Evolutionary conservation across 495 filamentous ascomycete genomes (phyloP).

Genomic region (Aspergillus coremiiformis): DNA sequence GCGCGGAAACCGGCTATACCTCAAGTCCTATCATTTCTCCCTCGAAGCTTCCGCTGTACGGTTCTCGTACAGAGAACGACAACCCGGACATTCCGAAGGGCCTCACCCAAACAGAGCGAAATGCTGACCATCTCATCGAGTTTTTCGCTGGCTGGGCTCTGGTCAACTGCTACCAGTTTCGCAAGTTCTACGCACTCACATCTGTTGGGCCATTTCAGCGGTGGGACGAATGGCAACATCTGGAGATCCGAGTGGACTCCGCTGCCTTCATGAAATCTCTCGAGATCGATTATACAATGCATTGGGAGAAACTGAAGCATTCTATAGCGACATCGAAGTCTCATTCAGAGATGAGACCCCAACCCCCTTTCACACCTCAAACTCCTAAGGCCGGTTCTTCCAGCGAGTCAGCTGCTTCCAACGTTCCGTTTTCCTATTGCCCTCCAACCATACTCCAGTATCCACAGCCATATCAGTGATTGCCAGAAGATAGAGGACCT

Average conservation of each 20-base stretch:
- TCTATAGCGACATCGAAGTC: not conserved
- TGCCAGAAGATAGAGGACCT: not conserved
- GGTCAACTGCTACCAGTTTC: constrained; percentile 27
- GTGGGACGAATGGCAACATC: constrained; percentile 33
- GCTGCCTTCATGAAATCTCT: constrained; percentile 13
- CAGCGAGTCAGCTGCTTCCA: not conserved
- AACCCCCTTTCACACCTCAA: not conserved
- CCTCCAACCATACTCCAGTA: not conserved
- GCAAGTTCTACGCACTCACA: constrained; percentile 24
- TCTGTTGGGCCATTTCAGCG: constrained; percentile 11
- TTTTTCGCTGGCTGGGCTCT: constrained; percentile 40
- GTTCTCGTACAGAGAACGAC: constrained; percentile 14
- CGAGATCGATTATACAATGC: constrained; percentile 10
- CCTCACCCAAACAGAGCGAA: constrained; percentile 18
- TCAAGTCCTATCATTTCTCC: constrained; percentile 22
- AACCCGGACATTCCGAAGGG: constrained; percentile 14
- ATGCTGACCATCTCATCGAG: constrained; percentile 35
- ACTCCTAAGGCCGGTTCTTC: not conserved
- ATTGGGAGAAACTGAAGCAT: constrained; percentile 8
- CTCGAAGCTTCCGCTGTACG: constrained; percentile 14
- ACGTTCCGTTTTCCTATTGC: not conserved
- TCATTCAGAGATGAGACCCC: not conserved
- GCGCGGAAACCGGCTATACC: constrained; percentile 1
- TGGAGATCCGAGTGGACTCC: constrained; percentile 15
- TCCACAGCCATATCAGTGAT: not conserved